Evolutionary conservation across 805 yeast genomes (phyloP).

Genomic region (Saccharomycopsis sp.): DNA sequence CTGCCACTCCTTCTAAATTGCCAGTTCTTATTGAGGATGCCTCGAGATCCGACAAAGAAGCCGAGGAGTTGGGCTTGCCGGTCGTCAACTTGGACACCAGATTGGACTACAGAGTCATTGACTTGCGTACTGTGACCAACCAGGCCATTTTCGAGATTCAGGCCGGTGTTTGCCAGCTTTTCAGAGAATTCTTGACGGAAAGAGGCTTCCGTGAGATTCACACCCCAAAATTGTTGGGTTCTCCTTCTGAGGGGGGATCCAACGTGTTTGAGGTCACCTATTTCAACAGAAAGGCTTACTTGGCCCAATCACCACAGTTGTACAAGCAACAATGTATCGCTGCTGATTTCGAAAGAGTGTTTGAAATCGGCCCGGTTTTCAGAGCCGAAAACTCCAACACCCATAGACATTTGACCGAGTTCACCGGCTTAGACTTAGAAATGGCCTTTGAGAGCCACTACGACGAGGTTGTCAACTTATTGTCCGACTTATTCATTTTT

Average conservation of each 20-base stretch:
- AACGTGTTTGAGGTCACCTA: constrained; percentile 91
- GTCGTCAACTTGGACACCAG: constrained; percentile 95
- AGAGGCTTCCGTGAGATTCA: constrained; percentile 84
- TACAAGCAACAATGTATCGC: constrained; percentile 98
- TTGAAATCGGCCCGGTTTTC: constrained; percentile 95
- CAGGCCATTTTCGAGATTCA: constrained; percentile 95
- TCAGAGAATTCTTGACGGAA: constrained; percentile 74
- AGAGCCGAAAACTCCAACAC: constrained; percentile 99
- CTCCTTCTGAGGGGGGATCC: constrained; percentile 97
- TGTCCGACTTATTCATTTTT: constrained; percentile 73
- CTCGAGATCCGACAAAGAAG: constrained; percentile 87
- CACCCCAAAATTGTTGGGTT: constrained; percentile 91
- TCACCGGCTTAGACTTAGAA: constrained; percentile 94
- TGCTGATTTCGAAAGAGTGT: constrained; percentile 94
- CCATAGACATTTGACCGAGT: constrained; percentile 99
- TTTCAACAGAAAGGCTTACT: constrained; percentile 85
- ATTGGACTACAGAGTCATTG: constrained; percentile 91
- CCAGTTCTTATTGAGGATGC: constrained; percentile 97
- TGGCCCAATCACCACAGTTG: constrained; percentile 98
- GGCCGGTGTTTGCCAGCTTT: constrained; percentile 79
- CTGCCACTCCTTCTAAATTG: constrained; percentile 85
- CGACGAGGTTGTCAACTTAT: constrained; percentile 70
- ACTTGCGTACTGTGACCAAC: constrained; percentile 92
- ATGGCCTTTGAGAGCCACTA: constrained; percentile 98
- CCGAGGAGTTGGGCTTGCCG: constrained; percentile 86